phyloP scores from a whole-genome alignment of 305 asterid species.

The Fraxinus ornus region DNA sequence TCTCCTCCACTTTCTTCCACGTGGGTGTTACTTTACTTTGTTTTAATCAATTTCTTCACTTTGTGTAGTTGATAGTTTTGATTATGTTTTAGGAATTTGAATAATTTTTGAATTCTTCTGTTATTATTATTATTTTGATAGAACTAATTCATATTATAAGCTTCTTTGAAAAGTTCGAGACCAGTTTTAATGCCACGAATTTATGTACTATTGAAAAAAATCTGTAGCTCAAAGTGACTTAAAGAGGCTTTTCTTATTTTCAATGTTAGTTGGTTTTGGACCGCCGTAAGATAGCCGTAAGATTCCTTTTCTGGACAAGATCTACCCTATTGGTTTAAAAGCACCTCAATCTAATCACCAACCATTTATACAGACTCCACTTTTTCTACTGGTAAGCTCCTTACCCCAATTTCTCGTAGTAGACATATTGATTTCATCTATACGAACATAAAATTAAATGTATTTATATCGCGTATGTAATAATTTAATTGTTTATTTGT shows the following conservation, averaged over 20 bases:
- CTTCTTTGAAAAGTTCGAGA: too few species aligned
- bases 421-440: background rate
- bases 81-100: background rate
- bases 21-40: constrained; percentile 25
- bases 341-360: background rate
- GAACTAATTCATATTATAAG: background rate
- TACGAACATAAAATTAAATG: background rate
- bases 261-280: too few species aligned
- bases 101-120: constrained; percentile 10
- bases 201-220: too few species aligned
- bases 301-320: background rate
- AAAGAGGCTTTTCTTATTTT: too few species aligned
- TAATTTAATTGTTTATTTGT: background rate
- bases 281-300: background rate
- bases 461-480: background rate
- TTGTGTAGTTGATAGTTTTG: background rate
- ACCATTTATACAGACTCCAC: background rate
- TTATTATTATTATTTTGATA: background rate
- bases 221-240: too few species aligned
- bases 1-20: constrained; percentile 67
- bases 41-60: background rate
- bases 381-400: background rate
- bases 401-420: background rate
- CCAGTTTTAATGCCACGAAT: too few species aligned
- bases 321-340: background rate